Evolutionary conservation across 106 monocot species (phyloP).

Genomic region (Dioscorea zingiberensis): DNA sequence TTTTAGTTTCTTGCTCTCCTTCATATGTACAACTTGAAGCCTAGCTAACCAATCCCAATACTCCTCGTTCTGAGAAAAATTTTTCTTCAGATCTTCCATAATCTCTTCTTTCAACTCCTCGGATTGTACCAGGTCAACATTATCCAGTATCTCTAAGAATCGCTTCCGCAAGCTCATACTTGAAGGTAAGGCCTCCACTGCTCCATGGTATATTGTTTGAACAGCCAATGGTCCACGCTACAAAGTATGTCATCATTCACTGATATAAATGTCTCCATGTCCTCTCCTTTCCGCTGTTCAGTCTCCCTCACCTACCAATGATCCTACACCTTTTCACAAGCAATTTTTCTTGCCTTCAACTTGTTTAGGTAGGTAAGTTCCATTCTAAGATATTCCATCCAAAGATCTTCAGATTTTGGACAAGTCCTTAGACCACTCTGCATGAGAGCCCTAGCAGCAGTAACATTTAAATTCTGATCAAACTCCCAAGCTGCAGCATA

Average conservation of each 20-base stretch:
- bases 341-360: conserved; percentile 71
- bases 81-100: conserved; percentile 43
- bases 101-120: conserved; percentile 42
- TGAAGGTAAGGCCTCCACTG: conserved; percentile 41
- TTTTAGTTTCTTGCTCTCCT: conserved; percentile 3
- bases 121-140: conserved; percentile 41
- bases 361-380: conserved; percentile 95
- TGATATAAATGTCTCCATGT: conserved; percentile 59
- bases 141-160: conserved; percentile 55
- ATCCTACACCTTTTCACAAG: conserved; percentile 58
- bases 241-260: conserved; percentile 56
- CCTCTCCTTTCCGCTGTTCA: conserved; percentile 62
- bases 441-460: conserved; percentile 85
- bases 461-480: conserved; percentile 83
- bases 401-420: conserved; percentile 73
- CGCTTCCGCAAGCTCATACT: conserved; percentile 52
- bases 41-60: conserved; percentile 68
- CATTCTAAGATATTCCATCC: conserved; percentile 95
- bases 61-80: conserved; percentile 46
- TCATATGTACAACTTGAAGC: conserved; percentile 21
- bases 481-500: conserved; percentile 97
- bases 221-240: conserved; percentile 42
- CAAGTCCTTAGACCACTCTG: conserved; percentile 84
- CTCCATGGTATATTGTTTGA: conserved; percentile 53
- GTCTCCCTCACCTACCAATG: conserved; percentile 14